phyloP scores from a whole-genome alignment of 768 basidiomycete genomes.

The Podaxis sp. region DNA sequence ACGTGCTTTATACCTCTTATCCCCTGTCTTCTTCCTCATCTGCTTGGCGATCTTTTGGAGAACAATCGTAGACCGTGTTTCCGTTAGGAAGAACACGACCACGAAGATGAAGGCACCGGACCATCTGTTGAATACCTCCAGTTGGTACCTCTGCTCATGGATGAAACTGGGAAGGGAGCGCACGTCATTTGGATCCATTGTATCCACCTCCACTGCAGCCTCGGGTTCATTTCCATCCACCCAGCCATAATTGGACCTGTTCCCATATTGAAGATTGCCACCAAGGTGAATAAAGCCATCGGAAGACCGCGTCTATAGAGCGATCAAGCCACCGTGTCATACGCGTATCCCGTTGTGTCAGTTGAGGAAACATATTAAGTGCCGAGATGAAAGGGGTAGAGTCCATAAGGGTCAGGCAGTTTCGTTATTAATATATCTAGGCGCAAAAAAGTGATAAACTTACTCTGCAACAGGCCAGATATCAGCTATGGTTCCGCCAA shows the following conservation, averaged over 20 bases:
- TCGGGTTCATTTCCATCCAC: conserved; percentile 30
- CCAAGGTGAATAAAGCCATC: conserved; percentile 70
- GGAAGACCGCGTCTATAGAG: conserved; percentile 65
- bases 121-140: conserved; percentile 34
- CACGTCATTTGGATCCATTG: conserved; percentile 32
- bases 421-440: neutral
- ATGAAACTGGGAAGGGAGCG: conserved; percentile 6
- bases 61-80: conserved; percentile 74
- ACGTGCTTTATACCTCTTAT: conserved; percentile 59
- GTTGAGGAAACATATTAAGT: neutral
- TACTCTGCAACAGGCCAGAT: conserved; percentile 66
- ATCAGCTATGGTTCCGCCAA: conserved; percentile 73
- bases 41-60: conserved; percentile 63
- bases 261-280: conserved; percentile 34
- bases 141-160: neutral
- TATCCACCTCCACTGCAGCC: conserved; percentile 30
- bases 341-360: neutral
- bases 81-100: conserved; percentile 56
- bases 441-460: conserved; percentile 17
- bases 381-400: neutral
- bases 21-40: conserved; percentile 63
- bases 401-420: neutral
- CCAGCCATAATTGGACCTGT: conserved; percentile 26
- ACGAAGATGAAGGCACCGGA: conserved; percentile 47
- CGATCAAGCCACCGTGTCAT: neutral